A percentile compares a stretch with the other conserved stretches of the same genome.
Evolutionary conservation across 495 filamentous ascomycete genomes (phyloP).

Genomic region (Penicillium manginii): DNA sequence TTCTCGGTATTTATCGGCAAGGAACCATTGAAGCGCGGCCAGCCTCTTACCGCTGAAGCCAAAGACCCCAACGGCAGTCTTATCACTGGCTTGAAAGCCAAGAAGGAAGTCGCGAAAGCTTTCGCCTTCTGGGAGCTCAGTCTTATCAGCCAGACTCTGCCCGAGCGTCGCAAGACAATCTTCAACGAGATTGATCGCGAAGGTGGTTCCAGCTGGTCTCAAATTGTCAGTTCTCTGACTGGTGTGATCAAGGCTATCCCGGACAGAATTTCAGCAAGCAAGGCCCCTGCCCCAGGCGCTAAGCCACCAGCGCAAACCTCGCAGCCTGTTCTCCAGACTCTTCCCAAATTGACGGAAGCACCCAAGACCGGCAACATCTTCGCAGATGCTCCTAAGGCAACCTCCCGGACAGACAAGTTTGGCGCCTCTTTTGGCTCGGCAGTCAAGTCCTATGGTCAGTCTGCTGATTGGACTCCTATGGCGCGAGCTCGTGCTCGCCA

Average conservation of each 20-base stretch:
- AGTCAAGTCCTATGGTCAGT: slow-evolving; percentile 63
- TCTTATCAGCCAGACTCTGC: slow-evolving; percentile 73
- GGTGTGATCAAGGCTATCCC: slow-evolving; percentile 67
- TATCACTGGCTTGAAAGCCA: slow-evolving; percentile 78
- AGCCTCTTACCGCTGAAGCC: slow-evolving; percentile 81
- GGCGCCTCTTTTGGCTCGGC: slow-evolving; percentile 57
- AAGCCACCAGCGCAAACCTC: slow-evolving; percentile 30
- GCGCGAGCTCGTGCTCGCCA: slow-evolving; percentile 48
- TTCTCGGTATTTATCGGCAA: slow-evolving; percentile 79
- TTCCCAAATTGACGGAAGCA: slow-evolving; percentile 56
- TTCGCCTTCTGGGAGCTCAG: slow-evolving; percentile 93
- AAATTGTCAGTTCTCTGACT: slow-evolving; percentile 70
- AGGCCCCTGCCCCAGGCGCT: slow-evolving; percentile 48
- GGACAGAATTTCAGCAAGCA: slow-evolving; percentile 62
- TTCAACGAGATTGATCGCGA: slow-evolving; percentile 88
- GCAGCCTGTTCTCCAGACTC: slow-evolving; percentile 43
- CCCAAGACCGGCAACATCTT: slow-evolving; percentile 66
- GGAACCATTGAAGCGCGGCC: slow-evolving; percentile 78
- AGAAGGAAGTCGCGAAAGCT: slow-evolving; percentile 54
- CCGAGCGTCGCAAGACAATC: slow-evolving; percentile 75
- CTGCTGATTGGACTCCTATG: slow-evolving; percentile 50
- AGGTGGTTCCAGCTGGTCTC: slow-evolving; percentile 77
- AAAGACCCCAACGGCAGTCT: slow-evolving; percentile 92
- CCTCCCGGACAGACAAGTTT: slow-evolving; percentile 51
- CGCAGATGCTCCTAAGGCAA: slow-evolving; percentile 48